Evolutionary conservation across 495 filamentous ascomycete genomes (phyloP), one percentile per base, ranked within the genome.

Genomic region (Pyronema domesticum): DNA sequence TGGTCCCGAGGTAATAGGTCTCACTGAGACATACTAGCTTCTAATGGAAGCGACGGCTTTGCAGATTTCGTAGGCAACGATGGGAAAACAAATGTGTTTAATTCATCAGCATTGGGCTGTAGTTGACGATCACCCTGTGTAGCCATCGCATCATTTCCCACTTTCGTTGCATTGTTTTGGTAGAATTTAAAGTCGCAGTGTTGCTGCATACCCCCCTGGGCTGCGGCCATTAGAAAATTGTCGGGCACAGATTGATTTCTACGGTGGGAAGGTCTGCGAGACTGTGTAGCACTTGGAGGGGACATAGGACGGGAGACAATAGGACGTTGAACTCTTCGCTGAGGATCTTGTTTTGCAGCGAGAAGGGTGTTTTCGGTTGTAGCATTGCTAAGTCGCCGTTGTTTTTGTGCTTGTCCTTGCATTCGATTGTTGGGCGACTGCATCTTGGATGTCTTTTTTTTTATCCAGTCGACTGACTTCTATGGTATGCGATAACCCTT

Each of bases 401-500:
- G 23, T 30, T 30, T 30, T 56, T 58, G 37, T 42, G 34, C 55
- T 51, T 59, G 65, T 46, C 64, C 54, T 55, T 66, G 59, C 18
- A 45, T 59, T 37, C 60, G 56, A 43, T 60, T 57, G 18, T 56
- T 60, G 8, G 64, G 57, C 60, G 63, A 66, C 57, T 65, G 58
- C 42, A 53, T 43, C 62, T 65, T 65, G 57, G 47, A n/a, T 9
- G 39, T 42, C 39, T 42, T 42, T 42, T 13, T 42, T 42, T 10
- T n/a, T 14, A n/a, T 47, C 45, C 10, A 47, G 45, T 19, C 14
- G 18, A 30, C 23, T 30, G 23, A 30, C 23, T 30, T 30, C 23
- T 30, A 30, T 30, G 23, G 23, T 30, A 30, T 30, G 23, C 23
- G 23, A 30, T 30, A 30, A 30, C 23, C 23, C 23, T n/a, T 15